phyloP scores from a whole-genome alignment of 139 green algal genomes.

The Micractinium conductrix region DNA sequence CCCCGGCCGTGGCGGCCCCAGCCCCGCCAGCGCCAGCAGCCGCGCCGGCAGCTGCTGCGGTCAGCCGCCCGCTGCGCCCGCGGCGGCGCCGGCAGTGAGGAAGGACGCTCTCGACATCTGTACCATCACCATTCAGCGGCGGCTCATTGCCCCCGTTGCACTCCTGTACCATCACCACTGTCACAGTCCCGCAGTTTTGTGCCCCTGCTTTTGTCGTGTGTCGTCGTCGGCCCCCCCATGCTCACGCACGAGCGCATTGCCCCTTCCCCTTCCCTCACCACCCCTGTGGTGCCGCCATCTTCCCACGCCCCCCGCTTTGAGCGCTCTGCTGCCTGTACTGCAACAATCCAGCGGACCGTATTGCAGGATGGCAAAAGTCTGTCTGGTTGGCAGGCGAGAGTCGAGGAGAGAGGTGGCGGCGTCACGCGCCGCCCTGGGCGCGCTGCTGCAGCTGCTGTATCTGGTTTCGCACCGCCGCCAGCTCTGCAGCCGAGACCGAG shows the following conservation, averaged over 20 bases:
- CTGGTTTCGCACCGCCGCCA: not conserved
- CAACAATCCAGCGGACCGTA: too few relatives aligned
- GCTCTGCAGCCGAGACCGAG: not conserved
- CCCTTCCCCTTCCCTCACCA: not conserved
- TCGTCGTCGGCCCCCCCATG: too few relatives aligned
- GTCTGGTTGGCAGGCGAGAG: too few relatives aligned
- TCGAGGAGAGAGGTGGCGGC: too few relatives aligned
- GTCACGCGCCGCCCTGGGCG: too few relatives aligned
- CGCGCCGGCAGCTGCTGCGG: not conserved
- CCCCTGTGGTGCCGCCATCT: not conserved
- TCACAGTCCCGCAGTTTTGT: not conserved
- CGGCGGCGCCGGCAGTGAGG: not conserved
- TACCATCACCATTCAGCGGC: not conserved
- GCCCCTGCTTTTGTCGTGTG: not conserved
- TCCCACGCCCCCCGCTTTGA: not conserved
- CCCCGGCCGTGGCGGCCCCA: not conserved
- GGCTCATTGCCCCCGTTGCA: too few relatives aligned
- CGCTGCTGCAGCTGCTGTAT: constrained; percentile 2
- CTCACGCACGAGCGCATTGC: not conserved
- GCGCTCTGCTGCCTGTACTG: not conserved
- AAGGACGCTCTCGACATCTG: too few relatives aligned
- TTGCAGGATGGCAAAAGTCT: too few relatives aligned
- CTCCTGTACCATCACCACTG: not conserved
- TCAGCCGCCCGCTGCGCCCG: not conserved
- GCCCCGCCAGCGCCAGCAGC: not conserved